Evolutionary conservation across 1,139 yeast species (phyloP), one percentile per base, ranked within the genome.

Genomic region (Pichia sp.): DNA sequence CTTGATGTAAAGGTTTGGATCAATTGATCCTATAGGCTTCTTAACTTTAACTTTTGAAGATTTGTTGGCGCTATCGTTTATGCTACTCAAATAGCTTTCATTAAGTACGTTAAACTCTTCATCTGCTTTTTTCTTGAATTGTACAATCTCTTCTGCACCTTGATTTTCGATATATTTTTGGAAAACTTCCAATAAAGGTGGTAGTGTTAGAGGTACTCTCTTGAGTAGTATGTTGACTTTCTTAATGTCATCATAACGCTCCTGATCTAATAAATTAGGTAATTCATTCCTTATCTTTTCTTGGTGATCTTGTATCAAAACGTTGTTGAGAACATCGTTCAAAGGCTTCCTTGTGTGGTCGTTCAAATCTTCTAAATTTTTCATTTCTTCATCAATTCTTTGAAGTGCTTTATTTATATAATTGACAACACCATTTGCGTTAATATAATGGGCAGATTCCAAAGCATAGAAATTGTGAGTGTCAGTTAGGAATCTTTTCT

Each of bases 401-500:
- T 81, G 77, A 64, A 88, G 92, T 51, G 96, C 96, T 69, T 87
- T 89, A 61, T 81, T 83, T 82, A 93, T 85, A 72, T 93, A 93
- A 67, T 90, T 96, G 43, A 92, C 93, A 51, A 92, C 95, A 63
- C 91, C 87, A 69, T 90, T 87, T 45, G 81, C 80, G 5, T 79
- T 72, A 60, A 93, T 75, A 67, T 84, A 91, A 51, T 77, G 77
- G 27, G 76, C 74, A 50, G 95, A 84, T 70, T 92, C 97, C 50
- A 75, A 75, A 44, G 76, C 73, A 71, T 92, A 93, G 69, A 87
- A 93, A 45, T 78, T 81, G 54, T 78, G 80, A 1, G 99, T 92
- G 55, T 81, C 84, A 40, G 79, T 81, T 62, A 93, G 75, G 68
- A 91, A 93, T 42, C 83, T 82, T 50, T 74, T 77, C 70, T 93